Evolutionary conservation across 768 basidiomycete species (phyloP).

Genomic region (Agaricus subrufescens): DNA sequence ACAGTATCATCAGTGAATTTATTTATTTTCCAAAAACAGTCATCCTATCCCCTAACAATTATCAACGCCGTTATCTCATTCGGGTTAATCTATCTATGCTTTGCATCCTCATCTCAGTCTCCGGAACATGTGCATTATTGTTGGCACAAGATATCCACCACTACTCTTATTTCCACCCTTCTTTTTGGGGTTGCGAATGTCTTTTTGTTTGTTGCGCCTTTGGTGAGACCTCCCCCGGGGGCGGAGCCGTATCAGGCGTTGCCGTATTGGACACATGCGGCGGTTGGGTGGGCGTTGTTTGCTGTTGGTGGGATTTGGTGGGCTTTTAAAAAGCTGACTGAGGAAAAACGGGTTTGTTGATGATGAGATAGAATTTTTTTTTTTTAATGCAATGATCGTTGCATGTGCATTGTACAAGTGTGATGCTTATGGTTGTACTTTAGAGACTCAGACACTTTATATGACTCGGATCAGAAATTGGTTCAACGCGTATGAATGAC

Average conservation of each 20-base stretch:
- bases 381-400: too few species aligned
- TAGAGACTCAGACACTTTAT: too few species aligned
- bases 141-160: neutral
- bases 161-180: slow-evolving; percentile 9
- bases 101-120: neutral
- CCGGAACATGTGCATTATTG: neutral
- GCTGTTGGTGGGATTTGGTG: slow-evolving; percentile 26
- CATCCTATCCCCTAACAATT: slow-evolving; percentile 37
- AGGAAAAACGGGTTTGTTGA: neutral
- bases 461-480: too few species aligned
- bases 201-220: slow-evolving; percentile 43
- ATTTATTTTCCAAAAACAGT: slow-evolving; percentile 5
- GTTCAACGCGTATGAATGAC: too few species aligned
- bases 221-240: slow-evolving; percentile 41
- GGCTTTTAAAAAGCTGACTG: neutral
- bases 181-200: slow-evolving; percentile 50
- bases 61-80: slow-evolving; percentile 44
- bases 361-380: too few species aligned
- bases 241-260: slow-evolving; percentile 37
- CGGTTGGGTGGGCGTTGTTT: slow-evolving; percentile 24
- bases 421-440: too few species aligned
- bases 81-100: slow-evolving; percentile 35
- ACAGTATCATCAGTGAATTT: neutral
- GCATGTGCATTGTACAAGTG: too few species aligned
- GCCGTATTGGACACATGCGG: slow-evolving; percentile 43